Conservation (phyloP, 2,329 filamentous ascomycete genomes). For the Apiospora aurea region DNA sequence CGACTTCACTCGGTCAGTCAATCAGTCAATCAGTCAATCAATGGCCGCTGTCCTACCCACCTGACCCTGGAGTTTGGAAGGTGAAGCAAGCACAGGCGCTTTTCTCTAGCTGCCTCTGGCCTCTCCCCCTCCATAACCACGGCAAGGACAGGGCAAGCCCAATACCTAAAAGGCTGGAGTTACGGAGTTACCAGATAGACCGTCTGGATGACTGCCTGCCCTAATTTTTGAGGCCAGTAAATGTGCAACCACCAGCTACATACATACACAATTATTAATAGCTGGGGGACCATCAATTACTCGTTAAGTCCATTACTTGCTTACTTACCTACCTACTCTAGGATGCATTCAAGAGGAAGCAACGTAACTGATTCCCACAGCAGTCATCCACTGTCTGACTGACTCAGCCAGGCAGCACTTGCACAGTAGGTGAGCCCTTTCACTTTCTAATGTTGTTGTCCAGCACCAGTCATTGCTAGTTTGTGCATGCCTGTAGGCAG, state of each 20-base stretch:
- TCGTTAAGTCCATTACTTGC: too few species aligned
- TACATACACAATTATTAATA: too few species aligned
- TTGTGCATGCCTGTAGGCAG: background rate
- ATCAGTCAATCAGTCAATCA: background rate
- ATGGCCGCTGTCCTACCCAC: background rate
- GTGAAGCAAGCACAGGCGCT: slow-evolving; percentile 9
- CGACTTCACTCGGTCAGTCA: background rate
- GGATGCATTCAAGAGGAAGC: too few species aligned
- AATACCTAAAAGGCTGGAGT: too few species aligned
- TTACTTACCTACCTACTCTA: too few species aligned
- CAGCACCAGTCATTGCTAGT: background rate
- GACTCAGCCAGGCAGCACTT: background rate
- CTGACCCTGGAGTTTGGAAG: slow-evolving; percentile 1
- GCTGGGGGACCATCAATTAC: too few species aligned
- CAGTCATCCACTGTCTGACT: too few species aligned
- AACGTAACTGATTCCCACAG: too few species aligned
- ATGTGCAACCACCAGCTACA: too few species aligned
- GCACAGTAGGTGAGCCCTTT: background rate
- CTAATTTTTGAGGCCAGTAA: too few species aligned
- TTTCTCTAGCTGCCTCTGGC: background rate
- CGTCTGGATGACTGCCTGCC: too few species aligned
- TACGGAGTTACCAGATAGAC: too few species aligned
- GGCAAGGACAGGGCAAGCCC: background rate
- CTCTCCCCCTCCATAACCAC: background rate
- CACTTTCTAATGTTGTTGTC: background rate